phyloP scores from a whole-genome alignment of 768 basidiomycete species.

The Tulasnella sp. region DNA sequence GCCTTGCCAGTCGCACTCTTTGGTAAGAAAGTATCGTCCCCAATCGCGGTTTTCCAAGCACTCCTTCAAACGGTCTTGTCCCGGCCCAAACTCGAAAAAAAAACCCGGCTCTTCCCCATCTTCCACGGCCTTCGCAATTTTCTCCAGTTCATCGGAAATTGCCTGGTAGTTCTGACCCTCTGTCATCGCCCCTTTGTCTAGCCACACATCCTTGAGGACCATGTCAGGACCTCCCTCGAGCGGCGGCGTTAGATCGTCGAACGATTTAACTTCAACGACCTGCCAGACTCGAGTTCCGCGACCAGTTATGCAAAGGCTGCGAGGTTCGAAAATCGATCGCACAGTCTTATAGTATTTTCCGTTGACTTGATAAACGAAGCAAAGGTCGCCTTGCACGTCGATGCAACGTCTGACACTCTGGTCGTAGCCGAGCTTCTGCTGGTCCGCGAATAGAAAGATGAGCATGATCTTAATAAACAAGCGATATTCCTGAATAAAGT shows the following conservation, averaged over 20 bases:
- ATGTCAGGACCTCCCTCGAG: background rate
- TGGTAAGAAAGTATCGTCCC: background rate
- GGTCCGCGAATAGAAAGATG: too few species aligned
- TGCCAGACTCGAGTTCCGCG: background rate
- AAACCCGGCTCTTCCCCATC: background rate
- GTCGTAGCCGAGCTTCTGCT: too few species aligned
- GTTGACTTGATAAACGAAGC: too few species aligned
- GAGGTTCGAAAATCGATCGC: too few species aligned
- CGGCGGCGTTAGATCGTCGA: background rate
- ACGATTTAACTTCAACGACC: background rate
- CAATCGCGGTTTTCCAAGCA: background rate
- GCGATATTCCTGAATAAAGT: too few species aligned
- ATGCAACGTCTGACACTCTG: too few species aligned
- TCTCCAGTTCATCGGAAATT: background rate
- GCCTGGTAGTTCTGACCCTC: background rate
- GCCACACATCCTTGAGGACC: background rate
- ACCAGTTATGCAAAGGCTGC: background rate
- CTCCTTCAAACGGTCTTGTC: background rate
- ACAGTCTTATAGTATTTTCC: too few species aligned
- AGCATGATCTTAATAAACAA: too few species aligned
- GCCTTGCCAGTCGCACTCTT: background rate
- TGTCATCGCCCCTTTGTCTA: background rate
- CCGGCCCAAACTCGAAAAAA: too few species aligned
- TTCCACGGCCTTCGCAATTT: background rate
- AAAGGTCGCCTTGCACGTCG: too few species aligned